These are phyloP conservation scores for Primulina eburnea DNA, from an alignment of 257 asterid genomes.

Conservation along the genomic window DNA sequence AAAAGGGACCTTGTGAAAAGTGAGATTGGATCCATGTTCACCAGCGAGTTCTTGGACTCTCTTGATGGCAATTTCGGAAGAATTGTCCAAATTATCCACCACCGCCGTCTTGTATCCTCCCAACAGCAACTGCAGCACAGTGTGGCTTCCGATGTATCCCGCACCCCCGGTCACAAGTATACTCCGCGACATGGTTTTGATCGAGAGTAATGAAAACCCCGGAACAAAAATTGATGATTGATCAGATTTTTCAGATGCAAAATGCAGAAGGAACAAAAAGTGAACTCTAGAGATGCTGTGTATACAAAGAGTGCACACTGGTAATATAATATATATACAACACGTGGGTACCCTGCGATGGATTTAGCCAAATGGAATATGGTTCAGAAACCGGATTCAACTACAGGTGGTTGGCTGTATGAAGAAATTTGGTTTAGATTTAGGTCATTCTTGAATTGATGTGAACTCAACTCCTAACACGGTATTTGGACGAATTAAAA, in stretches of 20 bases:
- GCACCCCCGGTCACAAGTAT: slow-evolving; percentile 60
- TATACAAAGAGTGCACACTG: neutral
- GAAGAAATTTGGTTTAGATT: no score
- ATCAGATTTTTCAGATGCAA: neutral
- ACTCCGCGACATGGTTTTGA: slow-evolving; percentile 37
- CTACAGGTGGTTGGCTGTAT: no score
- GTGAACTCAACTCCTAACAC: no score
- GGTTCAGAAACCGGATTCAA: no score
- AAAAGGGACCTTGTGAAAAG: slow-evolving; percentile 61
- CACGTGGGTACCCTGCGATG: neutral
- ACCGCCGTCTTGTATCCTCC: slow-evolving; percentile 73
- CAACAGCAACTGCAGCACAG: slow-evolving; percentile 76
- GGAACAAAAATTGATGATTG: neutral
- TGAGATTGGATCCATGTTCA: slow-evolving; percentile 52
- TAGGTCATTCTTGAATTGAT: no score
- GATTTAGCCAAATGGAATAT: no score
- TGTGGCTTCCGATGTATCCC: slow-evolving; percentile 65
- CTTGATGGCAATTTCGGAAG: slow-evolving; percentile 61
- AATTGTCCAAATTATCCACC: slow-evolving; percentile 87
- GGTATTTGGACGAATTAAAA: no score
- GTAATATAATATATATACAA: no score
- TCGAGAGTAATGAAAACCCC: neutral
- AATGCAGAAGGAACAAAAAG: neutral
- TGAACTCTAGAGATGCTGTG: neutral
- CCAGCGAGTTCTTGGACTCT: slow-evolving; percentile 79